phyloP scores from a whole-genome alignment of 1,284 basidiomycete species.

The Trametes sp. region DNA sequence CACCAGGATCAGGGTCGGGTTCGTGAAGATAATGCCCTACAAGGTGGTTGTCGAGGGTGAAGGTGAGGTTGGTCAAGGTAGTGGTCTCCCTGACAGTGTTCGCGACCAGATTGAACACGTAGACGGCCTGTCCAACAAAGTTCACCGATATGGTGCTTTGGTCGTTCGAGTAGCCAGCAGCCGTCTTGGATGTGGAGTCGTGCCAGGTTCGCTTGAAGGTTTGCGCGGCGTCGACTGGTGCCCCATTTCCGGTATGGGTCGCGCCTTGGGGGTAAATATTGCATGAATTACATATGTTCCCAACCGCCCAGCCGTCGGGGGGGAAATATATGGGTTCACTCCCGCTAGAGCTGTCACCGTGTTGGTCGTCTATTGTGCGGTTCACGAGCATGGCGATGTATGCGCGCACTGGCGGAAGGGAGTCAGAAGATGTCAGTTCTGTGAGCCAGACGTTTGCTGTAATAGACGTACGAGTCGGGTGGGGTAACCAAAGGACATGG shows the following conservation, averaged over 20 bases:
- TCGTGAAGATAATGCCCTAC: background rate
- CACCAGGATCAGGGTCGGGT: background rate
- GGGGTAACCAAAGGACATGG: background rate
- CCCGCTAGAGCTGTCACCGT: background rate
- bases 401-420: background rate
- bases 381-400: background rate
- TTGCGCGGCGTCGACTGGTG: background rate
- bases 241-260: background rate
- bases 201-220: constrained; percentile 7
- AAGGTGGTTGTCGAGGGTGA: constrained; percentile 11
- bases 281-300: background rate
- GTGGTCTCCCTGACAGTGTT: background rate
- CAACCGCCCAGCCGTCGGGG: background rate
- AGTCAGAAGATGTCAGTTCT: too few relatives aligned
- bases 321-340: background rate
- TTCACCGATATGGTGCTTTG: background rate
- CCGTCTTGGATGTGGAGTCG: constrained; percentile 5
- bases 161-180: background rate
- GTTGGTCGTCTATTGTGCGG: constrained; percentile 8
- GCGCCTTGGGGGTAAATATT: background rate
- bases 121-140: constrained; percentile 15
- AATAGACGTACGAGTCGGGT: background rate
- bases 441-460: background rate
- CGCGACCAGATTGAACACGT: constrained; percentile 20
- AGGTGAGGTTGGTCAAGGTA: constrained; percentile 8